phyloP scores from a whole-genome alignment of 2,329 filamentous ascomycete genomes.

The Beauveria caledonica region DNA sequence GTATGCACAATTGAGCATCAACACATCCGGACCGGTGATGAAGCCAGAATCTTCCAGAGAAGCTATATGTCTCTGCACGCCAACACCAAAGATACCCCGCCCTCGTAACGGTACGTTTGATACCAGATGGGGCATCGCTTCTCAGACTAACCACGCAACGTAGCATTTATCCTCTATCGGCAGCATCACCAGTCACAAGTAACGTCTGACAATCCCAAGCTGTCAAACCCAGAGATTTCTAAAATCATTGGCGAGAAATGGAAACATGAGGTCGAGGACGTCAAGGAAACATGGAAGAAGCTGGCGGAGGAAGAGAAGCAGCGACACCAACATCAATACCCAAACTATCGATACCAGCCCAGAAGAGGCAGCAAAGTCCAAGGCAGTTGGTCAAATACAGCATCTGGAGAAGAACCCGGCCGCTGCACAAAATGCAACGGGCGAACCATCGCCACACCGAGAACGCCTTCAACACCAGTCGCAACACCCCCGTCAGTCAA shows the following conservation, averaged over 20 bases:
- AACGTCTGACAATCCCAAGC: constrained; percentile 72
- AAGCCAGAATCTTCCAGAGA: constrained; percentile 29
- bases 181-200: constrained; percentile 84
- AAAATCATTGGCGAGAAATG: constrained; percentile 95
- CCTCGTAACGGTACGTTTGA: constrained; percentile 48
- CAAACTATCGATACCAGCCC: constrained; percentile 90
- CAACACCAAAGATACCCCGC: constrained; percentile 48
- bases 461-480: constrained; percentile 46
- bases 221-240: constrained; percentile 92
- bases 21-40: constrained; percentile 20
- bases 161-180: constrained; percentile 96
- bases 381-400: constrained; percentile 23
- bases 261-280: constrained; percentile 64
- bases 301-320: constrained; percentile 90
- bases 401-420: constrained; percentile 39
- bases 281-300: constrained; percentile 79
- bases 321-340: constrained; percentile 82
- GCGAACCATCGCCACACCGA: constrained; percentile 53
- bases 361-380: constrained; percentile 46
- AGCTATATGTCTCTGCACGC: constrained; percentile 47
- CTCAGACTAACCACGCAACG: constrained; percentile 4
- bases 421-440: constrained; percentile 67
- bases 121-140: neutral
- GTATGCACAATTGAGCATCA: constrained; percentile 22
- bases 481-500: constrained; percentile 26